Evolutionary conservation across 805 yeast genomes (phyloP).

Genomic region (Yamadazyma akitaensis): DNA sequence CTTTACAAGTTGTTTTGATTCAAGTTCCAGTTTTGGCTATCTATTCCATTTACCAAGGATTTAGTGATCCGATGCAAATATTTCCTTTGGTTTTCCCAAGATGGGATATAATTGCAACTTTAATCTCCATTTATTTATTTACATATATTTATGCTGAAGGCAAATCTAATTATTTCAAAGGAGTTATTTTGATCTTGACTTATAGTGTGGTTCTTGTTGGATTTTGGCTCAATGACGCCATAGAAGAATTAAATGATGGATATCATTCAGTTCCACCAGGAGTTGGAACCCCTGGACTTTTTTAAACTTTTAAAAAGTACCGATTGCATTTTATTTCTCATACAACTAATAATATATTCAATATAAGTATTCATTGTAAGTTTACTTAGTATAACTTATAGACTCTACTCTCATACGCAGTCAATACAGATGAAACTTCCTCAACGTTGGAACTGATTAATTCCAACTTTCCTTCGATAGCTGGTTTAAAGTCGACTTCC

Average conservation of each 20-base stretch:
- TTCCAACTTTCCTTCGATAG: constrained; percentile 22
- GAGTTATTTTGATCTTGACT: constrained; percentile 77
- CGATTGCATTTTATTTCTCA: background rate
- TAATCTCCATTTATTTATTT: constrained; percentile 82
- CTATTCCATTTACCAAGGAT: constrained; percentile 54
- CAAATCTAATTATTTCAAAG: constrained; percentile 93
- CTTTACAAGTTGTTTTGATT: constrained; percentile 87
- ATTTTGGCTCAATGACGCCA: constrained; percentile 60
- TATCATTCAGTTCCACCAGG: constrained; percentile 8
- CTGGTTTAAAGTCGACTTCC: constrained; percentile 27
- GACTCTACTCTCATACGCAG: constrained; percentile 46
- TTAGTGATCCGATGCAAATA: constrained; percentile 43
- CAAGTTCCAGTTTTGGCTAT: constrained; percentile 90
- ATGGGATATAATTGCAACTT: constrained; percentile 89
- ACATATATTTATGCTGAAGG: constrained; percentile 96
- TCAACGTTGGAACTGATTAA: constrained; percentile 32
- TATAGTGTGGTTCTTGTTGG: constrained; percentile 77
- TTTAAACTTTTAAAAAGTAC: background rate
- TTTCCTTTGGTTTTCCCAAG: constrained; percentile 88
- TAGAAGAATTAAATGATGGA: constrained; percentile 31
- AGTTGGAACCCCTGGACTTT: background rate
- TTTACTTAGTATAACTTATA: constrained; percentile 15
- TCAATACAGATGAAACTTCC: constrained; percentile 22
- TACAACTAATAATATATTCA: background rate
- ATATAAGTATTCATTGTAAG: background rate